Base-by-base conservation (phyloP, 805 yeast species). In the Metschnikowia cubensis region DNA sequence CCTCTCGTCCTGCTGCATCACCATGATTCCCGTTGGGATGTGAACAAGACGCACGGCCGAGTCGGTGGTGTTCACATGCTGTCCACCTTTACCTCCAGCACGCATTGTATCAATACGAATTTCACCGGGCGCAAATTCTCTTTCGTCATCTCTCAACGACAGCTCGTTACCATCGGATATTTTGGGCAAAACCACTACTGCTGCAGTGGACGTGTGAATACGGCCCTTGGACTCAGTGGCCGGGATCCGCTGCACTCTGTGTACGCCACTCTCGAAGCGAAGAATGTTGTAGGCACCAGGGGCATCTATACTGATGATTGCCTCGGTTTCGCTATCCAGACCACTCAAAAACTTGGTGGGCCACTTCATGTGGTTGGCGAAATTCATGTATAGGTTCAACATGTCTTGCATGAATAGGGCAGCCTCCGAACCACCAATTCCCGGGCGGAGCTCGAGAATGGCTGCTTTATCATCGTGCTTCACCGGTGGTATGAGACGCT, bases 11-110 rank as follows among this genome's bases (percentile, higher is more conserved):
- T 94, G 98, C 73, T 91, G 95, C 44, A 83, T 77, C 2, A 94
- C 97, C 4, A 82, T 83, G 36, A 89, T 83, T 2, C 97, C 97
- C 0, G 96, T 83, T 4, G 98, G 97, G 14, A 87, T 73, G 69
- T 94, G 99, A 1, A 92, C 89, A 25, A 94, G 71, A 59, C 99
- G 77, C 13, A 94, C 98, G 0, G 99, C 99, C 1, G 97, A 89
- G 63, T 92, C 98, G 0, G 98, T 94, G 13, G 96, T 92, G 64
- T 92, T 92, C 35, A 92, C 99, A 63, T 92, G 98, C 71, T 92
- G 99, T 0, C 99, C 99, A 50, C 99, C 99, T 55, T 94, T 86
- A 3, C 99, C 99, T 49, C 96, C 83, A 0, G 98, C 89, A 58
- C 99, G 77, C 96, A 92, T 94, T n/a, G 94, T 90, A 64, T 94